A percentile compares a stretch with the other conserved stretches of the same genome.
These are phyloP conservation scores for Mesostigma viride DNA, from an alignment of 139 green algal genomes.

Conservation along the genomic window DNA sequence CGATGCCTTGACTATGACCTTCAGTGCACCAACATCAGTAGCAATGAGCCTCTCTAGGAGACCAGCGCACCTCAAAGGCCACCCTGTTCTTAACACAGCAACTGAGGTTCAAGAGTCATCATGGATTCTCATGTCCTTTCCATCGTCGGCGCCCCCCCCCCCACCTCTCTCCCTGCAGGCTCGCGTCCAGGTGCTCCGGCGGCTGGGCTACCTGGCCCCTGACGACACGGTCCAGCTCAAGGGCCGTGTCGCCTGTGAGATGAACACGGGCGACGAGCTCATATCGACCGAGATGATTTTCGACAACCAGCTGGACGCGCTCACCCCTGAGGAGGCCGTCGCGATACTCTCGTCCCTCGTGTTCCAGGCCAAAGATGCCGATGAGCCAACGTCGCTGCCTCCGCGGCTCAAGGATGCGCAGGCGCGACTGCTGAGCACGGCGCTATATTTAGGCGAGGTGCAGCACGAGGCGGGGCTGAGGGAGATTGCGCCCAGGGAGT, in stretches of 20 bases:
- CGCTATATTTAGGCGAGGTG: slow-evolving; percentile 36
- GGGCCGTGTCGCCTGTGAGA: slow-evolving; percentile 78
- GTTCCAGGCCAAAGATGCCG: slow-evolving; percentile 74
- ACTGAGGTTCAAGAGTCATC: too few relatives aligned
- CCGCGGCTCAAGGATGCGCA: slow-evolving; percentile 29
- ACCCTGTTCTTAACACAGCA: too few relatives aligned
- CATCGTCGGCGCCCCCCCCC: too few relatives aligned
- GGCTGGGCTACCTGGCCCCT: slow-evolving; percentile 13
- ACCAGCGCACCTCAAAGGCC: too few relatives aligned
- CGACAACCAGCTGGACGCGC: slow-evolving; percentile 46
- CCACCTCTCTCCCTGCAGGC: too few relatives aligned
- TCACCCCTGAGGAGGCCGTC: slow-evolving; percentile 73
- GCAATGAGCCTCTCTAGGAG: too few relatives aligned
- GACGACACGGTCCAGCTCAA: slow-evolving; percentile 61
- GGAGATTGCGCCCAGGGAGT: slow-evolving; percentile 59
- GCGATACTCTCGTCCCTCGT: slow-evolving; percentile 80
- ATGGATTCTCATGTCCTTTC: too few relatives aligned
- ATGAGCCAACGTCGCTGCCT: slow-evolving; percentile 22
- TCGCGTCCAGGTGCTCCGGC: slow-evolving; percentile 19
- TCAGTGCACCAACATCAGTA: too few relatives aligned
- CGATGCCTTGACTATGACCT: too few relatives aligned
- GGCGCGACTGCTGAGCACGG: slow-evolving; percentile 21
- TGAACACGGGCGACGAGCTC: slow-evolving; percentile 85
- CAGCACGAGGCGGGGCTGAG: slow-evolving; percentile 40
- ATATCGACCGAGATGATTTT: slow-evolving; percentile 85